Evolutionary conservation across 495 filamentous ascomycete species (phyloP).

Genomic region (Penicillium waksmanii): DNA sequence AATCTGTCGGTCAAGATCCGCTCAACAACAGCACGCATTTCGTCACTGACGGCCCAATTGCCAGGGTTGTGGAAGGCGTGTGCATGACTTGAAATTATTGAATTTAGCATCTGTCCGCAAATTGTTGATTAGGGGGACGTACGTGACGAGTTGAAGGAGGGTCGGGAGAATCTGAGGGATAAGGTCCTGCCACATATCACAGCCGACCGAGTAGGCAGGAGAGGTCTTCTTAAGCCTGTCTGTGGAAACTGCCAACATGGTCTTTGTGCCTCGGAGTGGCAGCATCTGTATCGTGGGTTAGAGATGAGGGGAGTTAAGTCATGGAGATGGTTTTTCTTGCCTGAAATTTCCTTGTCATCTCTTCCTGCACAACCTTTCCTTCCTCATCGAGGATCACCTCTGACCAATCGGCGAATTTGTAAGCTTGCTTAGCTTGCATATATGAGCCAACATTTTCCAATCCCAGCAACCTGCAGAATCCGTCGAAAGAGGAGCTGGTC

Average conservation of each 20-base stretch:
- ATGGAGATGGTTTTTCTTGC: slow-evolving; percentile 38
- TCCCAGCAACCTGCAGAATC: slow-evolving; percentile 79
- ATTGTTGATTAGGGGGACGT: background rate
- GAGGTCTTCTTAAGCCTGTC: slow-evolving; percentile 79
- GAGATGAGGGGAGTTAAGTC: slow-evolving; percentile 10
- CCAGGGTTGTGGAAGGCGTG: slow-evolving; percentile 90
- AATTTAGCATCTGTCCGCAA: slow-evolving; percentile 9
- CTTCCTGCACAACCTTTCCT: slow-evolving; percentile 74
- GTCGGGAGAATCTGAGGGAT: slow-evolving; percentile 85
- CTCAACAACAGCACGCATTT: slow-evolving; percentile 76
- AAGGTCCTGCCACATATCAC: slow-evolving; percentile 78
- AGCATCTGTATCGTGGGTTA: slow-evolving; percentile 53
- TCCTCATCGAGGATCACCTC: slow-evolving; percentile 72
- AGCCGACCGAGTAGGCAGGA: slow-evolving; percentile 68
- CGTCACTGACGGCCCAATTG: slow-evolving; percentile 82
- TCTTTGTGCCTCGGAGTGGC: slow-evolving; percentile 84
- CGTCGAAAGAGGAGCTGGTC: slow-evolving; percentile 72
- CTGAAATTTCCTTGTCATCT: slow-evolving; percentile 69
- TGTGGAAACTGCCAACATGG: slow-evolving; percentile 84
- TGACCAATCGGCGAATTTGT: slow-evolving; percentile 83
- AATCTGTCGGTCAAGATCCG: slow-evolving; percentile 93
- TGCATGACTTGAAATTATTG: slow-evolving; percentile 62
- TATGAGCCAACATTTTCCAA: slow-evolving; percentile 81
- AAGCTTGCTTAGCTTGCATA: slow-evolving; percentile 69
- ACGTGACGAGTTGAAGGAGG: slow-evolving; percentile 83